Base-by-base conservation (phyloP, 768 basidiomycete genomes). In the Russula sp. region DNA sequence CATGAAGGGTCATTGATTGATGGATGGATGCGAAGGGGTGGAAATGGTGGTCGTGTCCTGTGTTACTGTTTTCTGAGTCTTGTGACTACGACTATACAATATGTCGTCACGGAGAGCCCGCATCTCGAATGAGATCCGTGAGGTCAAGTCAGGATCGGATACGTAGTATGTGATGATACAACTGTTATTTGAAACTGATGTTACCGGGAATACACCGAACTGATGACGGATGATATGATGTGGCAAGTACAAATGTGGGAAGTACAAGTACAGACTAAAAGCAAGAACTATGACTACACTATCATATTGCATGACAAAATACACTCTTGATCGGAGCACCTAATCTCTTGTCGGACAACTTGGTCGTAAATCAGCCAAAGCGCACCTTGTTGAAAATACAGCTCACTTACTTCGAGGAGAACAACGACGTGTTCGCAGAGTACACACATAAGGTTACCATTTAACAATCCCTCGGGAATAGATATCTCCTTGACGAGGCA, bases 1-100 rank as follows among this genome's bases (percentile, higher is more conserved):
- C 4, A 85, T 88, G 85, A 92, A 91, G 71, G 80, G 81, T 10
- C 74, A 88, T 69, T 86, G 41, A 62, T 34, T 20, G 11, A 14
- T 0, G 13, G 22, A 34, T 3, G 13, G 34, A 42, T 34, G 14
- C 18, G 0, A 48, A 8, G n/a, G 14, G 22, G n/a, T 9, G 18
- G 25, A 29, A 7, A 5, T 10, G 16, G 18, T 34, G 20, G 18
- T 20, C 43, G 20, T 41, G 7, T 1, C 16, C 14, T 43, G 34
- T 20, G 20, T 25, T 25, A 6, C 11, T 47, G 13, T 48, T 14
- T 43, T 16, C 42, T 43, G 8, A 7, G 7, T n/a, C n/a, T n/a
- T n/a, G n/a, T n/a, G n/a, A n/a, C n/a, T n/a, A n/a, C n/a, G n/a
- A n/a, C n/a, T n/a, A n/a, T n/a, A 29, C 25, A 29, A 29, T 29